These are phyloP conservation scores for Nicotiana knightiana DNA, from an alignment of 257 asterid species.

Conservation along the genomic window DNA sequence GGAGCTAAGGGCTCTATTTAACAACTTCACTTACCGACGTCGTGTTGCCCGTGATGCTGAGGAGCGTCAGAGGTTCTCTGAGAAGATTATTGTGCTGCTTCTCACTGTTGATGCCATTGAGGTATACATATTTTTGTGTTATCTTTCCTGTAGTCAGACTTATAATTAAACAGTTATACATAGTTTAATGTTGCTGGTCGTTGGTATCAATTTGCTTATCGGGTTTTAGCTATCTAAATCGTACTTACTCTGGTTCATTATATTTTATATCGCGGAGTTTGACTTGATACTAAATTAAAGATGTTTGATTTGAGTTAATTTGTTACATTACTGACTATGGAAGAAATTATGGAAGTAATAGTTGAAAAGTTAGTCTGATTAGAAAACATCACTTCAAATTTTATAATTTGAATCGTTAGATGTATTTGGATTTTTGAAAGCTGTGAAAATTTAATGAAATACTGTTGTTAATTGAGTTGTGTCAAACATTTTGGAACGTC, in stretches of 20 bases:
- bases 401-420: not conserved
- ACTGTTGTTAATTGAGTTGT: not conserved
- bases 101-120: conserved; percentile 94
- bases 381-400: not conserved
- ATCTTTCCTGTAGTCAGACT: not conserved
- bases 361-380: not conserved
- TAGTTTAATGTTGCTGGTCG: not conserved
- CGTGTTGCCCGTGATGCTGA: conserved; percentile 59
- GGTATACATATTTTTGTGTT: conserved; percentile 29
- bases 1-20: conserved; percentile 80
- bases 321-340: not conserved
- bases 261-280: not conserved
- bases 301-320: not conserved
- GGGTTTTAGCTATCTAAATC: not conserved
- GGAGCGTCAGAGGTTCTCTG: conserved; percentile 88
- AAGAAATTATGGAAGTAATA: not conserved
- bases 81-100: conserved; percentile 81
- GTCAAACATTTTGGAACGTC: not conserved
- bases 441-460: not conserved
- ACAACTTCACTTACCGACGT: conserved; percentile 87
- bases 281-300: not conserved
- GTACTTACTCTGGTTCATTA: not conserved
- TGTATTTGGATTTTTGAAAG: not conserved
- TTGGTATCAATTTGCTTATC: not conserved
- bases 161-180: not conserved